A percentile compares a stretch with the other conserved stretches of the same genome.
Evolutionary conservation across 768 basidiomycete genomes (phyloP).

Genomic region (Trametes cubensis): DNA sequence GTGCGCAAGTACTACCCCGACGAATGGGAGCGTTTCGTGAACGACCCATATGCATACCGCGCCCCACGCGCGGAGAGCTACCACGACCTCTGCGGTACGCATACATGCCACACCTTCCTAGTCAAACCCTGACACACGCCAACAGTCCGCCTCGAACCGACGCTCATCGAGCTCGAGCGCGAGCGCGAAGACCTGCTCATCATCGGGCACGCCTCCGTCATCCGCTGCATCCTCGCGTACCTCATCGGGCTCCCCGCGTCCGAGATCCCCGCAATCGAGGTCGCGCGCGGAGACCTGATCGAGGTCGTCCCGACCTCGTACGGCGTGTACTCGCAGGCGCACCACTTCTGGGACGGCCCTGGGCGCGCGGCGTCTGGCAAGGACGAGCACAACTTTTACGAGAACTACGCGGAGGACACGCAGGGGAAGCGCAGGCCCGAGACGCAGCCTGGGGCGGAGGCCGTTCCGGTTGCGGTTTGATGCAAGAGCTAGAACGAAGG

Average conservation of each 20-base stretch:
- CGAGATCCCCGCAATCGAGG: constrained; percentile 97
- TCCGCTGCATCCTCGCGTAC: constrained; percentile 92
- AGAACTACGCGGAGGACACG: constrained; percentile 72
- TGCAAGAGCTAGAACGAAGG: not conserved
- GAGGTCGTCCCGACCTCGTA: constrained; percentile 90
- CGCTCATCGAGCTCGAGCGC: constrained; percentile 91
- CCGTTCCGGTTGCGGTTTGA: constrained; percentile 2
- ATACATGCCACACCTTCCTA: not conserved
- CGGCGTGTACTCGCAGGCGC: constrained; percentile 88
- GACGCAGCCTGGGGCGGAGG: constrained; percentile 11
- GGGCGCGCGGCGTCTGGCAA: constrained; percentile 54
- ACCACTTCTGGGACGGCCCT: constrained; percentile 89
- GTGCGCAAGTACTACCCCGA: constrained; percentile 89
- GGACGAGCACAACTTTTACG: constrained; percentile 82
- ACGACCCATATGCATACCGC: constrained; percentile 91
- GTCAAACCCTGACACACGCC: not conserved
- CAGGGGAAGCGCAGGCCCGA: constrained; percentile 38
- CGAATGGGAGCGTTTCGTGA: constrained; percentile 91
- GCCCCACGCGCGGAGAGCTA: constrained; percentile 96
- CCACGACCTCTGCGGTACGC: constrained; percentile 85
- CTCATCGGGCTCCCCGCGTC: constrained; percentile 92
- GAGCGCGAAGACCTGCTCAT: constrained; percentile 94
- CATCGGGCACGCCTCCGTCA: constrained; percentile 96
- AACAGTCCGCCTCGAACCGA: constrained; percentile 89
- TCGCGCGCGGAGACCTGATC: constrained; percentile 94